Conservation (phyloP, 495 filamentous ascomycete species). For the Xylaria flabelliformis region DNA sequence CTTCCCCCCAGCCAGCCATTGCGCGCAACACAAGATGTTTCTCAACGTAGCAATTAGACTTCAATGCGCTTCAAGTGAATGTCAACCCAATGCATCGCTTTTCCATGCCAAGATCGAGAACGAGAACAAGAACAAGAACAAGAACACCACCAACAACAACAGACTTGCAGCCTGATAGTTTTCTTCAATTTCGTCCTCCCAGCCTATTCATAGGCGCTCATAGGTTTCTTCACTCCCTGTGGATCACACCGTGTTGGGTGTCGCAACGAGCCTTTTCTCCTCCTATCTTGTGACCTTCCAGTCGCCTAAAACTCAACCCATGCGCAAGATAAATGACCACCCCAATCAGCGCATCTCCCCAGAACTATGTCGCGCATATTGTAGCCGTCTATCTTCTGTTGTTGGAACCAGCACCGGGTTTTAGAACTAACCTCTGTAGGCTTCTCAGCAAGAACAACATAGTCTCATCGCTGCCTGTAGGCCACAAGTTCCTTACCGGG, state of each 20-base stretch:
- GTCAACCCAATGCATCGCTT: constrained; percentile 18
- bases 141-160: neutral
- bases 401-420: neutral
- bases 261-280: constrained; percentile 10
- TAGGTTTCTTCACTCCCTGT: neutral
- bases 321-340: constrained; percentile 2
- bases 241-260: constrained; percentile 5
- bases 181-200: neutral
- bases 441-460: constrained; percentile 1
- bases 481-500: neutral
- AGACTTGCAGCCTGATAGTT: constrained; percentile 9
- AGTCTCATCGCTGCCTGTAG: neutral
- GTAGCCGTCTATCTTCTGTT: neutral
- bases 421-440: constrained; percentile 20
- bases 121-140: neutral
- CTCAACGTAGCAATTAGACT: constrained; percentile 18
- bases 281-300: constrained; percentile 2
- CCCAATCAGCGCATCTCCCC: neutral
- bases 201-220: neutral
- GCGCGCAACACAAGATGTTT: constrained; percentile 16
- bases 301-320: constrained; percentile 3
- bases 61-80: constrained; percentile 26
- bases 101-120: neutral
- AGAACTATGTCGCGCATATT: neutral
- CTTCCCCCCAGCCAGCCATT: constrained; percentile 19